Evolutionary conservation across 768 basidiomycete genomes (phyloP), one percentile per base, ranked within the genome.

Genomic region (Multifurca ochricompacta): DNA sequence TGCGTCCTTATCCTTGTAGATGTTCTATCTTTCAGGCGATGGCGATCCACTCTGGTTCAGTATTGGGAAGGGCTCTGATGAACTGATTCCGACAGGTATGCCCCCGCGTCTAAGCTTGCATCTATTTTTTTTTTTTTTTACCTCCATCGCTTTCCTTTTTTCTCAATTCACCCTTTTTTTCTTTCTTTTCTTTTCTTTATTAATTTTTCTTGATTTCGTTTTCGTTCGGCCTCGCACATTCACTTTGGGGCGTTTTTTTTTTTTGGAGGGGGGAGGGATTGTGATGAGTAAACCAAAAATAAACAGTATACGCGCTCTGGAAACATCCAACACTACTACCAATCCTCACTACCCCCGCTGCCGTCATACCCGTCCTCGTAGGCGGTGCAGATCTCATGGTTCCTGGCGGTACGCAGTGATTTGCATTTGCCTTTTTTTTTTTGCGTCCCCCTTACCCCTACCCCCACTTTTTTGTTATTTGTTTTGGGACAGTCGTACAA

Each of bases 361-460:
- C 79, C 10, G 89, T 90, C 27, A 78, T 91, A 34, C 83, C 83
- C 1, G 73, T 83, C 23, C 75, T 93, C 11, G 70, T 80, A 3
- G 80, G 79, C 9, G 90, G 91, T n/a, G 87, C 90, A 0, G 89
- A 93, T 70, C 76, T 92, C 7, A 91, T 93, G 88, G 81, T 87
- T 31, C 87, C 90, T 4, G 90, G 89, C 68, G 86, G 87, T 85
- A 64, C 64, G 82, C 72, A 34, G 40, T n/a, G 11, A 41, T 19
- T 16, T 14, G 23, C 39, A 16, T 34, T n/a, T n/a, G n/a, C n/a
- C n/a, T n/a, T n/a, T n/a, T n/a, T n/a, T n/a, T n/a, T n/a, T 23
- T 25, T 42, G 23, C 23, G 41, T 16, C 23, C 23, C 23, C 21
- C 51, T 50, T 43, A n/a, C 54, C 46, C 51, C 32, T 32, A 34